Percentiles rank a stretch among this genome's conserved stretches.
Evolutionary conservation across 176 grass and related monocot species (phyloP).

Genomic region (Zea mays): DNA sequence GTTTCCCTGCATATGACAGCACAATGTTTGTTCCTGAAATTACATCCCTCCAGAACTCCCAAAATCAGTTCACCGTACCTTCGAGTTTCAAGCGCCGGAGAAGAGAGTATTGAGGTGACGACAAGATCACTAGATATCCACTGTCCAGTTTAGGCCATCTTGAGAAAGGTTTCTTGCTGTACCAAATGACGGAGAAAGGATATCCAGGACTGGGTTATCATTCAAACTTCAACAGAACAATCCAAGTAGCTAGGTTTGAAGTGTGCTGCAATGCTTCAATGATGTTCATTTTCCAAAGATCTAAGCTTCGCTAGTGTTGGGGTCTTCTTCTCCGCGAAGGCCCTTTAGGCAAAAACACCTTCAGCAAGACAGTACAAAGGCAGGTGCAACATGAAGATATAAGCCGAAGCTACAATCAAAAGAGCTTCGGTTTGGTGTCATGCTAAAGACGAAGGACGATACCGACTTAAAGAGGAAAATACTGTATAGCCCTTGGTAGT

Average conservation of each 20-base stretch:
- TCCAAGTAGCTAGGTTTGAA: slow-evolving; percentile 7
- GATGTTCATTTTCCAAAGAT: slow-evolving; percentile 21
- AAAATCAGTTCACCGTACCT: slow-evolving; percentile 21
- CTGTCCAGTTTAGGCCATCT: slow-evolving; percentile 16
- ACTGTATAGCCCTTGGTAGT: too few species aligned
- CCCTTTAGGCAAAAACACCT: too few species aligned
- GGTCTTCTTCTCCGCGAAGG: too few species aligned
- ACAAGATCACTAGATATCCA: background rate
- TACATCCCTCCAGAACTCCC: slow-evolving; percentile 28
- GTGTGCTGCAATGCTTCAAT: slow-evolving; percentile 31
- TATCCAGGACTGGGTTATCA: background rate
- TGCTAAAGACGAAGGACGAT: too few species aligned
- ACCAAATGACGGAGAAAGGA: background rate
- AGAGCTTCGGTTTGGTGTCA: too few species aligned
- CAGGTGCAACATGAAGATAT: too few species aligned
- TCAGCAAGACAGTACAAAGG: too few species aligned
- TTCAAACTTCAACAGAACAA: slow-evolving; percentile 28
- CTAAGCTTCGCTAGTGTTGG: slow-evolving; percentile 3
- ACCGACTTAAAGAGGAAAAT: too few species aligned
- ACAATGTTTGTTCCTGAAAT: slow-evolving; percentile 62
- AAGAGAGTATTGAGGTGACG: slow-evolving; percentile 37
- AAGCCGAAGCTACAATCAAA: too few species aligned
- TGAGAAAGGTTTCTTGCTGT: slow-evolving; percentile 3
- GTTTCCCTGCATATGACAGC: slow-evolving; percentile 43
- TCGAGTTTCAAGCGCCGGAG: slow-evolving; percentile 42